phyloP scores from a whole-genome alignment of 148 eudicot species.

The Rhododendron williamsianum region DNA sequence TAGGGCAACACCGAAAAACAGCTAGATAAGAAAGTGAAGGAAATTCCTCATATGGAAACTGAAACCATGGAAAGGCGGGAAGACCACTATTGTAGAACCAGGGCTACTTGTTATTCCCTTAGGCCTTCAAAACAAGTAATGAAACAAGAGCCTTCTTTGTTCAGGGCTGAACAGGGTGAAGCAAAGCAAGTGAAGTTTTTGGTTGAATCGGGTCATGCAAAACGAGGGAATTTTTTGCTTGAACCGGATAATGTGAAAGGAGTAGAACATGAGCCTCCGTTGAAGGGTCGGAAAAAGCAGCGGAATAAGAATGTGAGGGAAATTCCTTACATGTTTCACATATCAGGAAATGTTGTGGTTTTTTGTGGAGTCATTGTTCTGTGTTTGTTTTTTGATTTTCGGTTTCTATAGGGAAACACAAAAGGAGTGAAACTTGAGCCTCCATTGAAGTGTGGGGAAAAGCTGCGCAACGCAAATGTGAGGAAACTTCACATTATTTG shows the following conservation, averaged over 20 bases:
- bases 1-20: neutral
- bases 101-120: neutral
- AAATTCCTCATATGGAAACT: neutral
- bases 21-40: neutral
- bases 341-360: neutral
- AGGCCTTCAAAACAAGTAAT: neutral
- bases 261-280: neutral
- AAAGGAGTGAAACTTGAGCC: neutral
- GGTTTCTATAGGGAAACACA: neutral
- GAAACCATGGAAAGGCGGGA: neutral
- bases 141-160: neutral
- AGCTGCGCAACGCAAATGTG: neutral
- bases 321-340: neutral
- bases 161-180: neutral
- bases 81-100: neutral
- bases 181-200: neutral
- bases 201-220: neutral
- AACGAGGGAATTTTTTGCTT: neutral
- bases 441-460: neutral
- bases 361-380: neutral
- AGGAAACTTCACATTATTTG: neutral
- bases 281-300: neutral
- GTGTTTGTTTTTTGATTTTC: neutral
- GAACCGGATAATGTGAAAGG: neutral
- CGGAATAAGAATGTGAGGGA: neutral